Base-by-base conservation (phyloP, 108 stramenopile genomes). In the Schizochytrium sp. region DNA sequence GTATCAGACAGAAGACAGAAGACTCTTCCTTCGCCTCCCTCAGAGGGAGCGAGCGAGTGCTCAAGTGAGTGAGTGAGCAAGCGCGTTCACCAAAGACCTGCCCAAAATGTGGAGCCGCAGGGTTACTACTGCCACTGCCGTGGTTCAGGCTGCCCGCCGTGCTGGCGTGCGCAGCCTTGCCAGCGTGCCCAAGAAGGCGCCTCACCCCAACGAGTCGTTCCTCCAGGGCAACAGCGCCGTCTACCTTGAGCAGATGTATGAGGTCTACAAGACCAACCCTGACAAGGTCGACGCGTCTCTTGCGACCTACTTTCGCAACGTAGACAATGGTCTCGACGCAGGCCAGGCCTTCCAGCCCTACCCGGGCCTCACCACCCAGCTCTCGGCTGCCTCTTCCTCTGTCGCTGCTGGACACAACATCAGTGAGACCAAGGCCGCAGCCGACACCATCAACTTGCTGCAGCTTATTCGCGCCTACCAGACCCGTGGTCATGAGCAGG, bases 401-500 rank as follows among this genome's bases (percentile, higher is more conserved):
- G 55, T 44, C 3, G 15, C 69, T 38, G 50, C 76, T 47, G 64
- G 58, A 12, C 40, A 46, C 15, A 69, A 15, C 64, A 69, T 69
- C 3, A 61, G 56, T 3, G 46, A 3, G 15, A n/a, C 64, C 42
- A 19, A 90, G 91, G 76, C 47, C 53, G 10, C 87, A 45, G 19
- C 12, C 4, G 94, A 93, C 91, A 91, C 93, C 3, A 59, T 93
- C 47, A 91, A 91, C 3, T 44, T 93, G 15, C 58, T 91, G 45
- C 98, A 99, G 91, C 89, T 99, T n/a, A 98, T 99, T 91, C 96
- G 98, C 55, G 94, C 99, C 58, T 99, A 97, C 87, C 98, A 99
- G 94, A 96, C 97, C 13, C 97, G 97, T 72, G 99, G 99, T 12
- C 99, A 99, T 91, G 93, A 95, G 88, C 96, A 94, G 3, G 98